Evolutionary conservation across 768 basidiomycete genomes (phyloP), one percentile per base, ranked within the genome.

Genomic region (Postia placenta): DNA sequence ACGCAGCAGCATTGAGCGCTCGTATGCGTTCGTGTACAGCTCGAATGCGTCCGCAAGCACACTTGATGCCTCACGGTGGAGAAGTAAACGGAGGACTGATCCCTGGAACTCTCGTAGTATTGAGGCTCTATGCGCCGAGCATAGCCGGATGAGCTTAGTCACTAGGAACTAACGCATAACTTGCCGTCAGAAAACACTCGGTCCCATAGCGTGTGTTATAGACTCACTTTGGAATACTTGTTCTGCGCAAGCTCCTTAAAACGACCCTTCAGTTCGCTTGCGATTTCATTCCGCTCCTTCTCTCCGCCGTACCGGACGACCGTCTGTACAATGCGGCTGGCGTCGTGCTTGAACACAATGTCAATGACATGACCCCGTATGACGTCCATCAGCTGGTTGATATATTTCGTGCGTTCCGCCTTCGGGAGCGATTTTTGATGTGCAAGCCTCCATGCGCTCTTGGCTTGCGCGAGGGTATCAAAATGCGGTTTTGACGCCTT

Each of bases 31-130:
- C 5, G 85, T 78, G 59, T 92, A 87, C 0, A 94, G 75, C 61
- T 94, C 92, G 59, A 87, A 97, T 0, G 91, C 78, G 59, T 95
- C 92, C 1, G 92, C 87, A 11, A 97, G 73, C 6, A 92, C 85
- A 2, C 79, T 74, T 1, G 89, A 81, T 0, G 93, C 91, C 52
- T 95, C 87, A 3, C 86, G 78, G 63, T 96, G 93, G 12, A 90
- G 74, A 5, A 97, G 73, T 40, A 96, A 74, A 5, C 82, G 79
- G 28, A 90, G 71, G 36, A 95, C 80, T 48, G 82, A 73, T 1
- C 80, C 78, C 49, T 87, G 82, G 64, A 96, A 87, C 61, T 93
- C 87, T 35, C 72, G 69, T 35, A 95, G 71, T 57, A 97, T 92
- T 12, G 81, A 74, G 5, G 78, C 66, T 30, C 92, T 85, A 56